These are phyloP conservation scores for Coniochaeta pulveracea DNA, from an alignment of 2,329 filamentous ascomycete species.

Conservation along the genomic window DNA sequence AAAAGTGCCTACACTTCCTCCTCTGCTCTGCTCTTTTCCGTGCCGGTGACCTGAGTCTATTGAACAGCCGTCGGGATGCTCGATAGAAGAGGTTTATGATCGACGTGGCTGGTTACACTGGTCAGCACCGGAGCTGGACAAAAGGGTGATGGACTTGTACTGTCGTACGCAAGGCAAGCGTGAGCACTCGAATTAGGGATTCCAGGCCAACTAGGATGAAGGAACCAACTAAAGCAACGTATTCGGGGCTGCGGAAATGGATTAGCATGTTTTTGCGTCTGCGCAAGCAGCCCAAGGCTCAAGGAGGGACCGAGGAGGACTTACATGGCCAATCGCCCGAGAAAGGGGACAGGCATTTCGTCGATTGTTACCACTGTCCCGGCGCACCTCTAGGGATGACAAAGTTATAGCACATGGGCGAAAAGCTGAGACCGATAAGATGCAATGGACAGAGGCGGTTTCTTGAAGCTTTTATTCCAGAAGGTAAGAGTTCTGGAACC, in stretches of 20 bases:
- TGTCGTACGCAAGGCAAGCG: conserved; percentile 75
- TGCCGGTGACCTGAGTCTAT: conserved; percentile 60
- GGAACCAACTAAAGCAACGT: conserved; percentile 74
- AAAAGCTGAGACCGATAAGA: too few species aligned
- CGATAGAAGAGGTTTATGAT: conserved; percentile 76
- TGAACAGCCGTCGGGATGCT: conserved; percentile 73
- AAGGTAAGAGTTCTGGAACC: too few species aligned
- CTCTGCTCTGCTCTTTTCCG: conserved; percentile 56
- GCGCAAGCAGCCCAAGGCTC: conserved; percentile 6
- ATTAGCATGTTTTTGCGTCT: too few species aligned
- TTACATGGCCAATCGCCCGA: conserved; percentile 40
- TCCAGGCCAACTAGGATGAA: conserved; percentile 77
- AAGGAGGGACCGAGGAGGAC: conserved; percentile 13
- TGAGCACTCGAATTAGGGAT: conserved; percentile 71
- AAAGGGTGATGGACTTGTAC: too few species aligned
- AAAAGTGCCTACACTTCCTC: conserved; percentile 47
- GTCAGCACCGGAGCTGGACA: conserved; percentile 8
- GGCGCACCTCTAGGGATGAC: too few species aligned
- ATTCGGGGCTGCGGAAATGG: conserved; percentile 54
- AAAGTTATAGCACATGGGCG: too few species aligned
- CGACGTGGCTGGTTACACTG: conserved; percentile 47
- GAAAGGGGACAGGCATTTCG: conserved; percentile 39
- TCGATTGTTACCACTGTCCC: too few species aligned
- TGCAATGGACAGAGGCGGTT: too few species aligned
- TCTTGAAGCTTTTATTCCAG: too few species aligned